A percentile compares a stretch with the other conserved stretches of the same genome.
These are phyloP conservation scores for Porpolomopsis calyptriformis DNA, from an alignment of 768 basidiomycete genomes.

Conservation along the genomic window DNA sequence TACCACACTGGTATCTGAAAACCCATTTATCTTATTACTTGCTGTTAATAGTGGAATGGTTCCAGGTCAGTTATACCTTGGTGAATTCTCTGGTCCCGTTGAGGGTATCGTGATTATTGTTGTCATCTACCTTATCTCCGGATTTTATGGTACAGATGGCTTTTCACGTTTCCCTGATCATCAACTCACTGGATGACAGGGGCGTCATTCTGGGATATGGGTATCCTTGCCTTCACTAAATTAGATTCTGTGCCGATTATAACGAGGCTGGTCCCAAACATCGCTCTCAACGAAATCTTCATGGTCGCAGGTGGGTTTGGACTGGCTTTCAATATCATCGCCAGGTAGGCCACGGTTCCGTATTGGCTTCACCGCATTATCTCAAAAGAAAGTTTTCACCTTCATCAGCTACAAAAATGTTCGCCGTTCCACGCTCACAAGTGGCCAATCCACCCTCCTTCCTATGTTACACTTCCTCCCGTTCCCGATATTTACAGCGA, in stretches of 20 bases:
- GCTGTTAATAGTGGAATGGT: neutral
- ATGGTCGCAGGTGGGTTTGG: slow-evolving; percentile 69
- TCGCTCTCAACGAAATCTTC: slow-evolving; percentile 78
- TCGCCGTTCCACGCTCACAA: slow-evolving; percentile 39
- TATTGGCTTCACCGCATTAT: neutral
- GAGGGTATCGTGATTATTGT: slow-evolving; percentile 90
- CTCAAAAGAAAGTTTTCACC: slow-evolving; percentile 2
- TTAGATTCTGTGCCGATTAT: slow-evolving; percentile 43
- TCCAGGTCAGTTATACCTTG: slow-evolving; percentile 78
- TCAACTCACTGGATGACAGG: slow-evolving; percentile 32
- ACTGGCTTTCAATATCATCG: slow-evolving; percentile 70
- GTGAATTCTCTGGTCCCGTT: slow-evolving; percentile 89
- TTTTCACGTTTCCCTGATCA: neutral
- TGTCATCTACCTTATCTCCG: slow-evolving; percentile 65
- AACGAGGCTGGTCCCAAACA: slow-evolving; percentile 42
- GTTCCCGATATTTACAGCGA: slow-evolving; percentile 55
- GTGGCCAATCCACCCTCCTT: slow-evolving; percentile 29
- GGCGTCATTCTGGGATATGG: slow-evolving; percentile 71
- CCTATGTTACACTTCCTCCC: slow-evolving; percentile 75
- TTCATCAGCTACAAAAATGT: slow-evolving; percentile 68
- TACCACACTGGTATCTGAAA: slow-evolving; percentile 65
- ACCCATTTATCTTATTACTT: neutral
- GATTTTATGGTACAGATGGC: slow-evolving; percentile 48
- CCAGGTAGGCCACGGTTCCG: slow-evolving; percentile 35
- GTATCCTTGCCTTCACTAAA: slow-evolving; percentile 46